Base-by-base conservation (phyloP, 2,329 filamentous ascomycete genomes). In the Chlorencoelia australis region DNA sequence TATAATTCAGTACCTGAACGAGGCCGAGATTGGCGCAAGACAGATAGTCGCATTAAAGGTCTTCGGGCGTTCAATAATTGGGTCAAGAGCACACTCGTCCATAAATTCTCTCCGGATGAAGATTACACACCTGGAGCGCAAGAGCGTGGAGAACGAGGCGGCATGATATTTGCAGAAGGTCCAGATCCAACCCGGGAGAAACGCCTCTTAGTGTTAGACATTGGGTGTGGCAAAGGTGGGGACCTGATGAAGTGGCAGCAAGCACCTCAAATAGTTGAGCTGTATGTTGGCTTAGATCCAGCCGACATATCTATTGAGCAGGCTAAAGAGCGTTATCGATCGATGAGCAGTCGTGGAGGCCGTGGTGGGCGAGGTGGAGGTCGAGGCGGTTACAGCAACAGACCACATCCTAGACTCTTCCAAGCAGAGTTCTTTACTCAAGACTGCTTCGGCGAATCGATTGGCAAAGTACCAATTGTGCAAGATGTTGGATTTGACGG, bases 1-100 rank as follows among this genome's bases (percentile, higher is more conserved):
- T 98, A 98, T 69, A 98, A 98, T 61, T 80, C 83, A 24, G 89
- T 96, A 0, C 89, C 89, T 0, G 83, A 98, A 64, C 76, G 88
- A 19, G 91, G 91, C 9, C 77, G 89, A 36, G 87, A 95, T 54
- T 98, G 91, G 89, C 77, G 91, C 33, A 86, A 82, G 57, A 94
- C 86, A 5, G 87, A 94, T 53, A 94, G 84, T 59, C 82, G 84
- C 53, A 98, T 98, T 66, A 94, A 93, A 63, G 91, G 91, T 1
- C 66, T 98, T 35, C 77, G 91, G 35, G 85, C 82, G 48, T 91
- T 94, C 68, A 98, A 98, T 65, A 98, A 98, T 61, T 98, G 91
- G 91, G 75, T 98, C 63, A 98, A 98, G 68, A 94, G 86, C 56
- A 89, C 84, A 33, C 75, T 96, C 49, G 96, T 98, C 49, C 88